phyloP scores from a whole-genome alignment of 2,329 filamentous ascomycete species.

The Apiospora koreana region DNA sequence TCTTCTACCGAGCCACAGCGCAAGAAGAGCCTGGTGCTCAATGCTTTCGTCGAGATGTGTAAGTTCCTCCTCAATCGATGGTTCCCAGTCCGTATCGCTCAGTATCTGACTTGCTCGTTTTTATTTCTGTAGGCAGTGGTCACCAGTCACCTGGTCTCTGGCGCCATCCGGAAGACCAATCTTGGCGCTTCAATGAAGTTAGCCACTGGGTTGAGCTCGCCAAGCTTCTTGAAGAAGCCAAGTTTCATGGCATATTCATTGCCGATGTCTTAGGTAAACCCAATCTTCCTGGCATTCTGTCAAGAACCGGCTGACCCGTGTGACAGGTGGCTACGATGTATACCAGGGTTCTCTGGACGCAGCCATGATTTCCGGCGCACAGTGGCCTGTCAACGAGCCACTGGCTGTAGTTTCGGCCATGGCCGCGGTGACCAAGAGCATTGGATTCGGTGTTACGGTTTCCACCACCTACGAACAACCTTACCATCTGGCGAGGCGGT shows the following conservation, averaged over 20 bases:
- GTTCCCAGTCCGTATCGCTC: not conserved
- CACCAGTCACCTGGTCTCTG: conserved; percentile 21
- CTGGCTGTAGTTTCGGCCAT: conserved; percentile 66
- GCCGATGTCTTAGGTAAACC: conserved; percentile 58
- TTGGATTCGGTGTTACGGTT: conserved; percentile 71
- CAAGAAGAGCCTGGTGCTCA: conserved; percentile 18
- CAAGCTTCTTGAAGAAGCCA: conserved; percentile 61
- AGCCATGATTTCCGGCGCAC: conserved; percentile 62
- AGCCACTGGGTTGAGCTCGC: conserved; percentile 68
- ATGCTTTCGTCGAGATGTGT: conserved; percentile 20
- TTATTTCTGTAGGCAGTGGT: conserved; percentile 10
- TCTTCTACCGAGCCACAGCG: not conserved
- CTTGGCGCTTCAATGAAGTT: conserved; percentile 56
- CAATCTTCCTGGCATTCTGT: not conserved
- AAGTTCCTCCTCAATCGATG: not conserved
- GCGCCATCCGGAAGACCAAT: conserved; percentile 61
- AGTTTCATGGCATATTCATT: conserved; percentile 66
- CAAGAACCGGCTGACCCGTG: not conserved
- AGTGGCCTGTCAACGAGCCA: conserved; percentile 73
- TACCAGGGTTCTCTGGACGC: conserved; percentile 62
- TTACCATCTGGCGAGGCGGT: conserved; percentile 65
- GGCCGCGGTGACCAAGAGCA: conserved; percentile 67
- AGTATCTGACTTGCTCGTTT: not conserved
- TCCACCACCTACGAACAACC: conserved; percentile 72
- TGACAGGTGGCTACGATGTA: conserved; percentile 65